A percentile compares a stretch with the other conserved stretches of the same genome.
Conservation (phyloP, 306 rosid species). For the Trifolium repens region DNA sequence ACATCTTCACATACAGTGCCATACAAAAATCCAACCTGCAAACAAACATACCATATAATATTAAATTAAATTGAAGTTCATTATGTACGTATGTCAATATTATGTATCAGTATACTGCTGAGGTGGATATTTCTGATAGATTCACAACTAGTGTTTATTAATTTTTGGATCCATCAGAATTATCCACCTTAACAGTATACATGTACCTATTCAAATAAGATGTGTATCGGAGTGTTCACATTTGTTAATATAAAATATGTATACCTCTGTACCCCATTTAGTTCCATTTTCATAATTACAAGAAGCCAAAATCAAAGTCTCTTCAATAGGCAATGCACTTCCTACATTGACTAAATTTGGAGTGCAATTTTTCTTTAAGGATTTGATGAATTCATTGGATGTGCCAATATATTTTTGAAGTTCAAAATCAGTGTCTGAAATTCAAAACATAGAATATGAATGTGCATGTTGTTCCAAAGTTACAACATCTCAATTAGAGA, state of each 20-base stretch:
- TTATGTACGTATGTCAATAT: no score
- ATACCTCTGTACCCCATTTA: conserved; percentile 73
- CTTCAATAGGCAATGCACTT: conserved; percentile 32
- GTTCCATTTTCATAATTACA: conserved; percentile 59
- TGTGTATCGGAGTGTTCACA: no score
- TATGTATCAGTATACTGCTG: no score
- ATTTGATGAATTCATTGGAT: conserved; percentile 65
- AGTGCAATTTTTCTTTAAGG: conserved; percentile 33
- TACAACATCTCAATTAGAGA: background rate
- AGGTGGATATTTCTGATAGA: no score
- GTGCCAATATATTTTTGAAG: conserved; percentile 52
- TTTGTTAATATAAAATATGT: background rate
- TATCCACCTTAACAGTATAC: no score
- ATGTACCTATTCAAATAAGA: no score
- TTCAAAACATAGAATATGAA: conserved; percentile 19
- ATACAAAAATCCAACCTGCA: conserved; percentile 70
- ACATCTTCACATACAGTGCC: conserved; percentile 63
- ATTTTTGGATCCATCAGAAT: no score
- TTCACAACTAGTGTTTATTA: no score
- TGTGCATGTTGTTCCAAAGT: background rate
- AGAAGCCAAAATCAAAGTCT: conserved; percentile 59
- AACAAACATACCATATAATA: background rate
- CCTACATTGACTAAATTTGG: conserved; percentile 19
- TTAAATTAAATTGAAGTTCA: background rate
- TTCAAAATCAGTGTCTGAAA: conserved; percentile 51